These are phyloP conservation scores for Alternaria ethzedia DNA, from an alignment of 2,329 filamentous ascomycete species.

Conservation along the genomic window DNA sequence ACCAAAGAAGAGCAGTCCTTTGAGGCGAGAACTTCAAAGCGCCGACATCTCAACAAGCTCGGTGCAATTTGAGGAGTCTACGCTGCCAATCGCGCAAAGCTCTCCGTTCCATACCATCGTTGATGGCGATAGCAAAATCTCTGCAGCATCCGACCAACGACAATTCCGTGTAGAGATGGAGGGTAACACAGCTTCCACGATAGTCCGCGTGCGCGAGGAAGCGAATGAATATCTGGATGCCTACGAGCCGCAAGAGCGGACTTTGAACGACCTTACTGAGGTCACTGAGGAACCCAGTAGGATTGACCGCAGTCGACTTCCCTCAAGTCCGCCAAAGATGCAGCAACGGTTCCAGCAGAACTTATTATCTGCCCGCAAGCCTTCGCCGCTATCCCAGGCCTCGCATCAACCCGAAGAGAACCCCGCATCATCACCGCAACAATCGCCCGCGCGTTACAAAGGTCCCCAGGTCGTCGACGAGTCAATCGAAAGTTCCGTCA, in stretches of 20 bases:
- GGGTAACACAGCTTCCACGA: slow-evolving; percentile 31
- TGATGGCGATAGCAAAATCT: slow-evolving; percentile 33
- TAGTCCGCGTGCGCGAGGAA: slow-evolving; percentile 41
- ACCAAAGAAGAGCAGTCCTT: slow-evolving; percentile 44
- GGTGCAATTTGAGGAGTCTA: slow-evolving; percentile 32
- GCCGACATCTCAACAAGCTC: slow-evolving; percentile 35
- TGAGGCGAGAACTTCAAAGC: slow-evolving; percentile 37
- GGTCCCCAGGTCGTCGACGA: slow-evolving; percentile 4
- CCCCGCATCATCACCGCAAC: not conserved
- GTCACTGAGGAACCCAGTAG: slow-evolving; percentile 42
- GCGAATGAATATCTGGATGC: slow-evolving; percentile 43
- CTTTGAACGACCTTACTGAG: slow-evolving; percentile 42
- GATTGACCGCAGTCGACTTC: slow-evolving; percentile 13
- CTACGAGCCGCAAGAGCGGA: slow-evolving; percentile 41
- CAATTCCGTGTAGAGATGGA: slow-evolving; percentile 43
- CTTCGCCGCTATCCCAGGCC: slow-evolving; percentile 14
- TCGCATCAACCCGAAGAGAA: slow-evolving; percentile 1
- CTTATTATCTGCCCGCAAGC: slow-evolving; percentile 23
- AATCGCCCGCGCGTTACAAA: not conserved
- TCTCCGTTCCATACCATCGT: slow-evolving; percentile 43
- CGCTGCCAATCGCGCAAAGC: slow-evolving; percentile 37
- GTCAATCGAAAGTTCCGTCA: not conserved
- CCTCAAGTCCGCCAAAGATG: slow-evolving; percentile 32
- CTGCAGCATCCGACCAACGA: slow-evolving; percentile 38
- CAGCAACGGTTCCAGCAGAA: slow-evolving; percentile 24